Evolutionary conservation across 768 basidiomycete genomes (phyloP), one percentile per base, ranked within the genome.

Genomic region (Russula sp.): DNA sequence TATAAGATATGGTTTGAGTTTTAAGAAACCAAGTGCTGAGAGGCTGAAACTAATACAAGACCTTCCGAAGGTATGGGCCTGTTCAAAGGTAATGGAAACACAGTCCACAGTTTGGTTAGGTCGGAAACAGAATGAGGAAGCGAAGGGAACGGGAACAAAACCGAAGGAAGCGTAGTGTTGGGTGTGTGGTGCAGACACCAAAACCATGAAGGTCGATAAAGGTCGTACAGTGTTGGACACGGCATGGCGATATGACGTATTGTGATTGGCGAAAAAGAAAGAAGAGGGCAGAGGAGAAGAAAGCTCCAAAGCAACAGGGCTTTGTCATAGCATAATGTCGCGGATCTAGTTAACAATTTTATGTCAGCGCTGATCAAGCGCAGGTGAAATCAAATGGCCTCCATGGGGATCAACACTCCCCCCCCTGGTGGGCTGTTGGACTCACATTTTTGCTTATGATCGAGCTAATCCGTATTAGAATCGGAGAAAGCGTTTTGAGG

Each of bases 361-460:
- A 34, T 52, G 51, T 66, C 41, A 66, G 65, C 53, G 48, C 42
- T 53, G 36, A 55, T 52, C 57, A 25, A 18, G 42, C 22, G 20
- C 29, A n/a, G 22, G 34, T 29, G 48, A 57, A 45, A 46, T 64
- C 59, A 54, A 47, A 32, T 49, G 43, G 42, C 7, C 42, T 10
- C 48, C 25, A 4, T 47, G 14, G 42, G 36, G 66, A 46, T 36
- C 47, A 51, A 42, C 22, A 34, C 10, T 48, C 43, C 53, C 20
- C 10, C 54, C 43, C 53, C 20, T 58, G 61, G 36, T 7, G 52
- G 53, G 49, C 56, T 53, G 56, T 54, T 42, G 46, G 34, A 85
- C 86, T 77, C 75, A 87, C 86, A 64, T 86, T 87, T 68, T 80
- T 84, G 78, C 81, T 86, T 68, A 87, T 81, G 66, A 87, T 81